Percentiles rank a stretch among this genome's conserved stretches.
phyloP scores from a whole-genome alignment of 805 yeast genomes.

The Lipomyces mesembrius region DNA sequence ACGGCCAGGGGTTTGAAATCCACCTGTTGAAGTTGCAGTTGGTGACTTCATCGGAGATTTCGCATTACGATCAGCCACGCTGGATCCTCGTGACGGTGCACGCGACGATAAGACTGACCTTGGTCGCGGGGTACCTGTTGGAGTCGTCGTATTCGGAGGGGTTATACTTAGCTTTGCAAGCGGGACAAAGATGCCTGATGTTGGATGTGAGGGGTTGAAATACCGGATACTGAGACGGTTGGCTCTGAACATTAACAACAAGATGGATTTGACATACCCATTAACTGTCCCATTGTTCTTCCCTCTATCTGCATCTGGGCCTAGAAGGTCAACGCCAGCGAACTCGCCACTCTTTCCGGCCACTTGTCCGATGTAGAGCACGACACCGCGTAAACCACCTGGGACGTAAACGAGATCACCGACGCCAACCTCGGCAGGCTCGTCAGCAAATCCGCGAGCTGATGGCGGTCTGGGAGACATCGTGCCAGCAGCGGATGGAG shows the following conservation, averaged over 20 bases:
- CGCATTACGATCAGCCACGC: slow-evolving; percentile 17
- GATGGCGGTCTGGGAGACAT: slow-evolving; percentile 24
- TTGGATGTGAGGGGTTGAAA: slow-evolving; percentile 24
- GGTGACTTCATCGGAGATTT: slow-evolving; percentile 23
- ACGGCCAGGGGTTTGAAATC: slow-evolving; percentile 27
- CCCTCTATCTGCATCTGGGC: slow-evolving; percentile 66
- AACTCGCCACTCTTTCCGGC: slow-evolving; percentile 73
- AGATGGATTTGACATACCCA: slow-evolving; percentile 49
- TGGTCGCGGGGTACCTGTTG: slow-evolving; percentile 25
- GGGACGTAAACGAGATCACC: slow-evolving; percentile 31
- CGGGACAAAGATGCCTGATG: slow-evolving; percentile 32
- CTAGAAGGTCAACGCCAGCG: slow-evolving; percentile 87
- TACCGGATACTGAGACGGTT: slow-evolving; percentile 22
- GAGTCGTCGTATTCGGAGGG: slow-evolving; percentile 1
- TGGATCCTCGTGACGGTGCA: slow-evolving; percentile 18
- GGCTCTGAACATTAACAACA: background rate
- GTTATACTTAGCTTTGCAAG: slow-evolving; percentile 3
- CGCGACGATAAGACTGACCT: slow-evolving; percentile 16
- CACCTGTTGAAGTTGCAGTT: background rate
- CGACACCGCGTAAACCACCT: slow-evolving; percentile 29
- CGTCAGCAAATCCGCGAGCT: slow-evolving; percentile 19
- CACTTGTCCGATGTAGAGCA: slow-evolving; percentile 56
- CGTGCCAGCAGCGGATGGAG: slow-evolving; percentile 7
- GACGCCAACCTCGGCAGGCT: slow-evolving; percentile 10
- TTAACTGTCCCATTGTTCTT: slow-evolving; percentile 84